phyloP scores from a whole-genome alignment of 768 basidiomycete species.

The Phlegmacium glaucopus region DNA sequence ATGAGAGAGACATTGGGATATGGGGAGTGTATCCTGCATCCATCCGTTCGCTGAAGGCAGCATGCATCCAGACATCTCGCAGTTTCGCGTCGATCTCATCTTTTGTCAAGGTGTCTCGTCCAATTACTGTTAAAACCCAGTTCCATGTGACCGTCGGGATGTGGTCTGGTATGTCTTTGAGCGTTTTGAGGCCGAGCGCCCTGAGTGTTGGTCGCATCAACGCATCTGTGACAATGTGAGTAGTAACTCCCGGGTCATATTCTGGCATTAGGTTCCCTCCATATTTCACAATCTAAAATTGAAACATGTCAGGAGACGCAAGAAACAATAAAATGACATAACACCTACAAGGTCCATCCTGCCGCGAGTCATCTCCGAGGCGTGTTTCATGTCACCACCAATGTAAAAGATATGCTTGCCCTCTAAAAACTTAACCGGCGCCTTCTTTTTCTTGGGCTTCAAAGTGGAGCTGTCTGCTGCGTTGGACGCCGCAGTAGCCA shows the following conservation, averaged over 20 bases:
- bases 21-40: slow-evolving; percentile 35
- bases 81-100: slow-evolving; percentile 28
- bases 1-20: slow-evolving; percentile 9
- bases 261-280: slow-evolving; percentile 60
- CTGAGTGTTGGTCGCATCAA: slow-evolving; percentile 26
- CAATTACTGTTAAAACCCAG: slow-evolving; percentile 50
- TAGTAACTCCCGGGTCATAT: slow-evolving; percentile 54
- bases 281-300: slow-evolving; percentile 51
- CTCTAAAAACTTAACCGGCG: slow-evolving; percentile 34
- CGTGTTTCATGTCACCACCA: slow-evolving; percentile 55
- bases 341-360: slow-evolving; percentile 62
- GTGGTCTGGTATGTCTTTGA: slow-evolving; percentile 58
- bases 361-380: slow-evolving; percentile 46
- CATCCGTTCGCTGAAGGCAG: slow-evolving; percentile 46
- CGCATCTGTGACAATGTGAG: slow-evolving; percentile 64
- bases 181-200: slow-evolving; percentile 44
- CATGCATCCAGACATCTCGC: slow-evolving; percentile 38
- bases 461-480: slow-evolving; percentile 8
- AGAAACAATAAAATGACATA: slow-evolving; percentile 1
- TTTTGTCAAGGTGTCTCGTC: slow-evolving; percentile 16
- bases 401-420: slow-evolving; percentile 57
- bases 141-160: slow-evolving; percentile 65
- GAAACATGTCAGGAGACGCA: slow-evolving; percentile 1
- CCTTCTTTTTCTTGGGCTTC: slow-evolving; percentile 13
- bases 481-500: slow-evolving; percentile 9